Percentiles rank a stretch among this genome's conserved stretches.
Conservation (phyloP, 345 rosid species). For the Limnanthes douglasii region DNA sequence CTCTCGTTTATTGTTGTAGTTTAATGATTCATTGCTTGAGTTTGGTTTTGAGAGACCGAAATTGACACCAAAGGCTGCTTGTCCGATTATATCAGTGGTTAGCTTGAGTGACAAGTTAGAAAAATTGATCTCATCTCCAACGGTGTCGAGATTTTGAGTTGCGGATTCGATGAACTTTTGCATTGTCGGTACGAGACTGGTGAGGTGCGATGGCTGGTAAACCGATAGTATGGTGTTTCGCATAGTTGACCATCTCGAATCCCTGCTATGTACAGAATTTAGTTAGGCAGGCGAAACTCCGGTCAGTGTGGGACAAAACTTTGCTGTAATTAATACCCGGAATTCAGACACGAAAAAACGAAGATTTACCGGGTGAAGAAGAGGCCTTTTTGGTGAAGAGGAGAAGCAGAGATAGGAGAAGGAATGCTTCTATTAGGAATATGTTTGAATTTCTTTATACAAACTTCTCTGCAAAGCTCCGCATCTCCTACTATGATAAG, state of each 20-base stretch:
- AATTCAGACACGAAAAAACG: too few relatives aligned
- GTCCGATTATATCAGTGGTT: conserved; percentile 81
- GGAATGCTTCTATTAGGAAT: conserved; percentile 83
- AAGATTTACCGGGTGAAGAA: conserved; percentile 72
- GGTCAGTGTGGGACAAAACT: too few relatives aligned
- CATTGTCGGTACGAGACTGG: conserved; percentile 69
- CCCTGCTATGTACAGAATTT: conserved; percentile 34
- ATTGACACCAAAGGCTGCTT: conserved; percentile 78
- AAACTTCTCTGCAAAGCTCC: conserved; percentile 80
- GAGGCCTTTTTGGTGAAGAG: conserved; percentile 91
- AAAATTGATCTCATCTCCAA: conserved; percentile 33
- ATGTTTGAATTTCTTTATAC: conserved; percentile 80
- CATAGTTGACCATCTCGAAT: conserved; percentile 79
- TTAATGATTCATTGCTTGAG: conserved; percentile 9
- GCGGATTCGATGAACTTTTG: conserved; percentile 51
- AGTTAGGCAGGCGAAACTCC: too few relatives aligned
- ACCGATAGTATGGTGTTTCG: conserved; percentile 72
- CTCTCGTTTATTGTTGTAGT: conserved; percentile 21
- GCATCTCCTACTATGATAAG: conserved; percentile 69
- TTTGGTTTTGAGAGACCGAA: conserved; percentile 50
- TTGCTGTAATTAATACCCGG: too few relatives aligned
- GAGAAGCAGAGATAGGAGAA: conserved; percentile 84
- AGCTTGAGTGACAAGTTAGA: conserved; percentile 65
- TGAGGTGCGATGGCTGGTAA: conserved; percentile 78
- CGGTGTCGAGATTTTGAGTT: conserved; percentile 29